Conservation (phyloP, 2,329 filamentous ascomycete genomes). For the Cercospora beticola region DNA sequence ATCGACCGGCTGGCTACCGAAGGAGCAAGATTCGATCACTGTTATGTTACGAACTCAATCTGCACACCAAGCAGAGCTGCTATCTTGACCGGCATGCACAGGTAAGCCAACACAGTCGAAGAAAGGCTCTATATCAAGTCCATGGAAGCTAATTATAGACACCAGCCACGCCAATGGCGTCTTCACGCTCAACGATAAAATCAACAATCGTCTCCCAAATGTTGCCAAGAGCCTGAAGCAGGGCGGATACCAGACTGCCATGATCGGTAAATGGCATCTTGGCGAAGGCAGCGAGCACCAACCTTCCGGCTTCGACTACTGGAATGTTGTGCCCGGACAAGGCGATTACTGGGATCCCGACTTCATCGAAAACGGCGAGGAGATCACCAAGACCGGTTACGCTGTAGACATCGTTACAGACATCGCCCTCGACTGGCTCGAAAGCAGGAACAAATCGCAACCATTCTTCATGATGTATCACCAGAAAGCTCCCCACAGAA, state of each 20-base stretch:
- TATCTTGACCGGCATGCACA: background rate
- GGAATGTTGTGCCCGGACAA: background rate
- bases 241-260: background rate
- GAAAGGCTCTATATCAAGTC: background rate
- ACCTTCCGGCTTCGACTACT: background rate
- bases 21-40: background rate
- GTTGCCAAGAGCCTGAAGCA: background rate
- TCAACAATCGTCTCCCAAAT: background rate
- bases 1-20: background rate
- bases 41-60: background rate
- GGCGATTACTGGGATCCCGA: background rate
- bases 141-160: background rate
- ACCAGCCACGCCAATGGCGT: background rate
- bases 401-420: background rate
- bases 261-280: background rate
- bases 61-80: background rate
- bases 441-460: background rate
- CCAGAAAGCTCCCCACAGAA: background rate
- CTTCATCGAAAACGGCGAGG: background rate
- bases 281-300: background rate
- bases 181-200: background rate
- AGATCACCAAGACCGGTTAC: background rate
- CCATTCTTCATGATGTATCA: background rate
- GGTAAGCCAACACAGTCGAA: background rate
- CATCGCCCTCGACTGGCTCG: background rate